These are phyloP conservation scores for Stachybotrys chartarum DNA, from an alignment of 2,329 filamentous ascomycete genomes.

Conservation along the genomic window DNA sequence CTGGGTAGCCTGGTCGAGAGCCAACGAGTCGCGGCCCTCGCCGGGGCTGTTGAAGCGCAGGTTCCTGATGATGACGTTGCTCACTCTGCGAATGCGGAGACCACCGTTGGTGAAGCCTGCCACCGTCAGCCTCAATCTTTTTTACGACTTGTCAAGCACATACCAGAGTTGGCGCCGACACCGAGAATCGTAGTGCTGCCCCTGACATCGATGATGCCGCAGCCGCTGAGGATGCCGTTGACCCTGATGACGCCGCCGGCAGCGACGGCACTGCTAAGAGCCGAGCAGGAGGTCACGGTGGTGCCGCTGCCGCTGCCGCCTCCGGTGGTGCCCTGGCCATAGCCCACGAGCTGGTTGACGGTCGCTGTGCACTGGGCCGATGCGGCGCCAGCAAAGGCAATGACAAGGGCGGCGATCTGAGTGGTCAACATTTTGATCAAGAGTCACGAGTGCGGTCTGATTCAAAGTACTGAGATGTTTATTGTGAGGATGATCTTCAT, in stretches of 20 bases:
- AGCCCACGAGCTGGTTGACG: slow-evolving; percentile 13
- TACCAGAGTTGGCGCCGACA: slow-evolving; percentile 33
- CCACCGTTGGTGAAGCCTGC: slow-evolving; percentile 32
- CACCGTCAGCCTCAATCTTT: neutral
- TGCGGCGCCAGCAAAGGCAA: neutral
- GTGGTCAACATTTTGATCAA: neutral
- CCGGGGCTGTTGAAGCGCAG: slow-evolving; percentile 41
- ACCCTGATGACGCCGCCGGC: slow-evolving; percentile 36
- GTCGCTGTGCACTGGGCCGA: neutral
- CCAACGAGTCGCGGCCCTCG: slow-evolving; percentile 40
- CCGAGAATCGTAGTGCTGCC: slow-evolving; percentile 46
- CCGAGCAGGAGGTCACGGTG: slow-evolving; percentile 37
- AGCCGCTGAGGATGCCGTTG: slow-evolving; percentile 33
- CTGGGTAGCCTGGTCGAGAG: slow-evolving; percentile 35
- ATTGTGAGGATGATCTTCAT: neutral
- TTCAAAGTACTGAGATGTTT: neutral
- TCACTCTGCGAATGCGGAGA: slow-evolving; percentile 36
- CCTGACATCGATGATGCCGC: slow-evolving; percentile 34
- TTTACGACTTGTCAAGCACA: neutral
- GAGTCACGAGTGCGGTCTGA: neutral
- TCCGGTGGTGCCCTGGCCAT: slow-evolving; percentile 33
- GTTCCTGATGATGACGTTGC: slow-evolving; percentile 51
- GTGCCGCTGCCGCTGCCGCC: slow-evolving; percentile 34
- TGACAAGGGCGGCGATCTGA: neutral
- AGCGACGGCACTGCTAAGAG: slow-evolving; percentile 27